Percentiles rank a stretch among this genome's conserved stretches.
phyloP scores from a whole-genome alignment of 148 eudicot genomes.

The Arctostaphylos glauca region DNA sequence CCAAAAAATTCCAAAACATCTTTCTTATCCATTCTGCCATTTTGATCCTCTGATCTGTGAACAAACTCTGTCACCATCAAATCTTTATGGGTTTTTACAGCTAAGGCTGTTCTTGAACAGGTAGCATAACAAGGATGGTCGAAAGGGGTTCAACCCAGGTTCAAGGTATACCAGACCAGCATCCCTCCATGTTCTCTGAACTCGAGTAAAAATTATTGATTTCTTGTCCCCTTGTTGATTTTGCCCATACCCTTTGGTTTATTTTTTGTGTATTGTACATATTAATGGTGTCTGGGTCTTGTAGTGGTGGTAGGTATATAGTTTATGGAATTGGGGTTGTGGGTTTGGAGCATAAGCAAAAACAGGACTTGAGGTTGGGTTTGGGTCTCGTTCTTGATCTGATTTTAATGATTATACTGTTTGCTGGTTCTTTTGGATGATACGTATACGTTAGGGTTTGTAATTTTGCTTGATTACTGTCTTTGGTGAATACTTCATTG shows the following conservation, averaged over 20 bases:
- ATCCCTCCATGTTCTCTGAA: slow-evolving; percentile 63
- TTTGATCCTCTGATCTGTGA: slow-evolving; percentile 40
- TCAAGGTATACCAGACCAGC: slow-evolving; percentile 58
- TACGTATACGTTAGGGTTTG: neutral
- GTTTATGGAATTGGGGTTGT: slow-evolving; percentile 31
- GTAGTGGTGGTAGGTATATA: slow-evolving; percentile 36
- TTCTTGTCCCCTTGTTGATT: slow-evolving; percentile 40
- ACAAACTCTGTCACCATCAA: slow-evolving; percentile 55
- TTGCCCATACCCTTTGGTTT: slow-evolving; percentile 65
- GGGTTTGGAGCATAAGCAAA: slow-evolving; percentile 38
- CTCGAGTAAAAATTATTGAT: slow-evolving; percentile 28
- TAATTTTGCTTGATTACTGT: neutral
- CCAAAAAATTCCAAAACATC: slow-evolving; percentile 34
- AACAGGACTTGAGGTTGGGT: slow-evolving; percentile 31
- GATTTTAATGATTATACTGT: slow-evolving; percentile 25
- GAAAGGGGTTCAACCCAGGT: slow-evolving; percentile 48
- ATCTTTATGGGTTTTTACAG: slow-evolving; percentile 60
- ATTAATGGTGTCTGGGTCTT: slow-evolving; percentile 61
- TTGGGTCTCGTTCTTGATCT: slow-evolving; percentile 12
- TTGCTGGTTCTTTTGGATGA: slow-evolving; percentile 49
- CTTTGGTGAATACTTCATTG: neutral
- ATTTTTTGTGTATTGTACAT: slow-evolving; percentile 19
- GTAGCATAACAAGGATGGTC: slow-evolving; percentile 42
- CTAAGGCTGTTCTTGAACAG: slow-evolving; percentile 59
- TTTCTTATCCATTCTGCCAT: slow-evolving; percentile 38